phyloP scores from a whole-genome alignment of 2,329 filamentous ascomycete species.

The Pseudovirgaria hyperparasitica region DNA sequence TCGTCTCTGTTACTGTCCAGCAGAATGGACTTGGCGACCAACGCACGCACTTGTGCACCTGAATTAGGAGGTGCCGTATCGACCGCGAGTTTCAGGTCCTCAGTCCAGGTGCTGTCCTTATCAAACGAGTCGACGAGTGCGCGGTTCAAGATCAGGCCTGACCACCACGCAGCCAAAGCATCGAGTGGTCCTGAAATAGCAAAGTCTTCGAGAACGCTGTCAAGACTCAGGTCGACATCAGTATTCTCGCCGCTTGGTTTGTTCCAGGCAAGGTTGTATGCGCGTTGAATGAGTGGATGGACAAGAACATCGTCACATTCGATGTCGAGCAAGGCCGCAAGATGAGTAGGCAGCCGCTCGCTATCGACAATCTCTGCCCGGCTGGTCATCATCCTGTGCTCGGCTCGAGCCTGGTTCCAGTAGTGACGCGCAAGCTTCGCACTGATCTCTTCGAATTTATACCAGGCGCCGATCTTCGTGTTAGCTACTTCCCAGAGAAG shows the following conservation, averaged over 20 bases:
- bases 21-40: slow-evolving; percentile 47
- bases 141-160: slow-evolving; percentile 58
- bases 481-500: slow-evolving; percentile 69
- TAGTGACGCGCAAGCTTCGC: slow-evolving; percentile 60
- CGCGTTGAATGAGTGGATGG: slow-evolving; percentile 65
- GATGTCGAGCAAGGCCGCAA: slow-evolving; percentile 61
- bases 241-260: slow-evolving; percentile 57
- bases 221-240: slow-evolving; percentile 57
- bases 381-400: slow-evolving; percentile 37
- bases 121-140: slow-evolving; percentile 53
- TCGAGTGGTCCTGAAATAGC: slow-evolving; percentile 80
- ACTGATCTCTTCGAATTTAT: slow-evolving; percentile 55
- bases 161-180: slow-evolving; percentile 85
- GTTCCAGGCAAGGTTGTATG: slow-evolving; percentile 85
- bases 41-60: slow-evolving; percentile 47
- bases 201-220: slow-evolving; percentile 71
- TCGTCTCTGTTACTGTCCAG: slow-evolving; percentile 38
- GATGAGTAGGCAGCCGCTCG: slow-evolving; percentile 58
- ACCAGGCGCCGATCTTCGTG: slow-evolving; percentile 50
- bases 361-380: slow-evolving; percentile 25
- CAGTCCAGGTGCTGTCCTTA: slow-evolving; percentile 31
- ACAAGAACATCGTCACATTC: slow-evolving; percentile 75
- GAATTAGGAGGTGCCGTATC: slow-evolving; percentile 68
- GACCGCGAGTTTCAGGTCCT: slow-evolving; percentile 55
- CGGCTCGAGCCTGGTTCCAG: slow-evolving; percentile 68